Conservation (phyloP, 768 basidiomycete species). For the Tulasnella sp. region DNA sequence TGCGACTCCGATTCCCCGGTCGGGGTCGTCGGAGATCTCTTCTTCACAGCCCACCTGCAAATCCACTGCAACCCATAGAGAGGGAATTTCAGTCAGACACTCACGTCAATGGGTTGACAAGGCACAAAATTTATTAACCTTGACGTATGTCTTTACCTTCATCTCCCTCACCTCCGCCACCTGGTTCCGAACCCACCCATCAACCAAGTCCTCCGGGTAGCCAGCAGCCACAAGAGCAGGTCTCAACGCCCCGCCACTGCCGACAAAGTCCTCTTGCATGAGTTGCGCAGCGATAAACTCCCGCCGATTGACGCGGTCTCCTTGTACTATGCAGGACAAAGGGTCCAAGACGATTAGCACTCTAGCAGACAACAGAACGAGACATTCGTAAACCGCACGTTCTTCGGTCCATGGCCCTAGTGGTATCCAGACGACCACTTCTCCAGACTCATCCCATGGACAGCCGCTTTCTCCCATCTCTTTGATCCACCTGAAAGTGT, state of each 20-base stretch:
- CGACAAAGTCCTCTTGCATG: not conserved
- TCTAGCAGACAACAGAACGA: not conserved
- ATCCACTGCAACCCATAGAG: not conserved
- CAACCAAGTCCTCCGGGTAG: not conserved
- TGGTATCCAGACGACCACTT: not conserved
- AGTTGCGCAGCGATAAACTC: not conserved
- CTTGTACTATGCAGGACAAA: not conserved
- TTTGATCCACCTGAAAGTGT: not conserved
- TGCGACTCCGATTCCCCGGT: too few relatives aligned
- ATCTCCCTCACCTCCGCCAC: not conserved
- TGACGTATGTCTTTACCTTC: too few relatives aligned
- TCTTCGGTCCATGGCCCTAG: constrained; percentile 6
- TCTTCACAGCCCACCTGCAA: not conserved
- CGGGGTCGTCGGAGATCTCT: not conserved
- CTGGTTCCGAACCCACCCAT: not conserved
- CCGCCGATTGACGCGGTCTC: not conserved
- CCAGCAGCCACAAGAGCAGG: constrained; percentile 1
- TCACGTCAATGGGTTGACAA: too few relatives aligned
- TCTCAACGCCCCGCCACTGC: not conserved
- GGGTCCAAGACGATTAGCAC: not conserved
- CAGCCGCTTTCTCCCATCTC: not conserved
- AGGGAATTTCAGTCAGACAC: not conserved
- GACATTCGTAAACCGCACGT: not conserved
- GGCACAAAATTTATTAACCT: too few relatives aligned
- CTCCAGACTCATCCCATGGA: not conserved